Conservation (phyloP, 139 green algal genomes). For the Pycnococcus provasolii region DNA sequence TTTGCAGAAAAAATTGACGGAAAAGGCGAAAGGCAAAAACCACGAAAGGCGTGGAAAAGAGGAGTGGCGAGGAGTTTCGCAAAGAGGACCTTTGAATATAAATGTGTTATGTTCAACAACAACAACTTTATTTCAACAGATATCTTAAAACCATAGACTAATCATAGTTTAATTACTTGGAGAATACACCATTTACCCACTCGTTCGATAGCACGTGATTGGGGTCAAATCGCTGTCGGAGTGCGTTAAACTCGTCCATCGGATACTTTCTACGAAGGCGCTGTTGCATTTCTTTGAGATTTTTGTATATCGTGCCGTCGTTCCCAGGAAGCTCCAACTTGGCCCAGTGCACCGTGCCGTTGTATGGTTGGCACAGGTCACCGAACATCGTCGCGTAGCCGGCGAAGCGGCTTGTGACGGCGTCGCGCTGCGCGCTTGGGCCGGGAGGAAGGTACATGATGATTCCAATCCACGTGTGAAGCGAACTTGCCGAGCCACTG, state of each 20-base stretch:
- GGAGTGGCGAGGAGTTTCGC: too few species aligned
- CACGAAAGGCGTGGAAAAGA: too few species aligned
- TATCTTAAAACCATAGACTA: background rate
- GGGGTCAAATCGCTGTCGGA: conserved; percentile 62
- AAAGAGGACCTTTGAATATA: background rate
- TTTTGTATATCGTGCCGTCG: conserved; percentile 4
- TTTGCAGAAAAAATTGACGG: too few species aligned
- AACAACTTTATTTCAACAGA: background rate
- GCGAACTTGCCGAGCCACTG: background rate
- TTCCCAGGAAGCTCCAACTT: conserved; percentile 72
- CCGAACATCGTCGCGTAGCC: conserved; percentile 58
- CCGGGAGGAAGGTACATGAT: conserved; percentile 92
- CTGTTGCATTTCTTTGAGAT: conserved; percentile 24
- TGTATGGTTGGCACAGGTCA: conserved; percentile 61
- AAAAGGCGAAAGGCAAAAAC: too few species aligned
- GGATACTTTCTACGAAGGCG: conserved; percentile 33
- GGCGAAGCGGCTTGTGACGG: conserved; percentile 73
- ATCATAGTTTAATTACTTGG: conserved; percentile 1
- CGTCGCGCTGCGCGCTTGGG: conserved; percentile 36
- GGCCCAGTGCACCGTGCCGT: conserved; percentile 82
- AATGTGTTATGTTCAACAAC: conserved; percentile 2
- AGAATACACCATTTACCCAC: conserved; percentile 56
- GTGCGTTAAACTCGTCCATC: conserved; percentile 41
- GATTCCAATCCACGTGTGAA: conserved; percentile 77
- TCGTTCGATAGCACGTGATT: conserved; percentile 70